Evolutionary conservation across 1,284 basidiomycete species (phyloP), one percentile per base, ranked within the genome.

Genomic region (Malassezia slooffiae): DNA sequence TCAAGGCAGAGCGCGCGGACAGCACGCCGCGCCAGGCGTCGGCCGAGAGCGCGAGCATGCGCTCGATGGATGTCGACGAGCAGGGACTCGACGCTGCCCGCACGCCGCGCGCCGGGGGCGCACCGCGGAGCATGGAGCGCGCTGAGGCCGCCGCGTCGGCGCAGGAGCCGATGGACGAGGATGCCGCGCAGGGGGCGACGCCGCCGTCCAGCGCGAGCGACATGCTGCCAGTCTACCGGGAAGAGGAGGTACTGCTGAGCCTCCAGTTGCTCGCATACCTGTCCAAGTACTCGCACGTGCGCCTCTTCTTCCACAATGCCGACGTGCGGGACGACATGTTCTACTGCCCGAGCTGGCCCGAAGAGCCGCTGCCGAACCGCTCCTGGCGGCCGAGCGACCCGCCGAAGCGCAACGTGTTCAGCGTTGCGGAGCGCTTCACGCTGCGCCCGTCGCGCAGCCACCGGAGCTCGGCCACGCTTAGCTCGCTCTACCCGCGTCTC

Each of bases 241-340:
- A 97, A 66, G 90, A 96, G 64, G 90, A 95, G 59, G 88, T 97
- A 0, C 73, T 97, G 3, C 77, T 93, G 13, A 80, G 83, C 19
- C 73, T 97, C 12, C 91, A 97, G 71, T 78, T 97, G 1, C 75
- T 97, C 0, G 93, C 93, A 6, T 97, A 97, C 64, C 75, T 97
- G 17, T 89, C 85, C 72, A 97, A 97, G 71, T 97, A 97, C 68
- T 87, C 91, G 0, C 91, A 97, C 70, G 90, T 97, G 3, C 77
- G 91, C n/a, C 82, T 89, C 55, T 85, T 89, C 5, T 96, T 97
- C 70, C 95, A 96, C 71, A 56, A 58, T 20, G 52, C 61, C 19
- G 60, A 67, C 32, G 51, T 63, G 20, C 52, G 52, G 11, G 45
- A 43, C 8, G 35, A 49, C 6, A 52, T 52, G 30, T 42, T 64